phyloP scores from a whole-genome alignment of 1,284 basidiomycete genomes.

The Moesziomyces globuligerus region DNA sequence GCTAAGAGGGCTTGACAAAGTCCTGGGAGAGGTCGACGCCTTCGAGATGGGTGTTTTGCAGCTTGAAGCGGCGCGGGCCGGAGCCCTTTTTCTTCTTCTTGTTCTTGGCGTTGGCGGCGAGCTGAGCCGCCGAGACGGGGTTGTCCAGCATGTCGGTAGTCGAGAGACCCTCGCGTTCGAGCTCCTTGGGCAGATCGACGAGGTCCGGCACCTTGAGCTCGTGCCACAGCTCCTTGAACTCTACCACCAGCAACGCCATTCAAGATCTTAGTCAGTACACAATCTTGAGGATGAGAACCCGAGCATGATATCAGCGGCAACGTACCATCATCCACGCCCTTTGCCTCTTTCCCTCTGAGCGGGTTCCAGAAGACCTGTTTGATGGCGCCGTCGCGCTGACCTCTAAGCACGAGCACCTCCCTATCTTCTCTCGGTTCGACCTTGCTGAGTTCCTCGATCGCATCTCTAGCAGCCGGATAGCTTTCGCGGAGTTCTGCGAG shows the following conservation, averaged over 20 bases:
- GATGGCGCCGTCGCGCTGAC: slow-evolving; percentile 78
- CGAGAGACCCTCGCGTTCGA: slow-evolving; percentile 71
- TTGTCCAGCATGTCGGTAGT: slow-evolving; percentile 54
- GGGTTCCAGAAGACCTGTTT: slow-evolving; percentile 90
- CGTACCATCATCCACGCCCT: slow-evolving; percentile 80
- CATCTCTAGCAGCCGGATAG: slow-evolving; percentile 78
- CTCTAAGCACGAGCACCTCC: slow-evolving; percentile 84
- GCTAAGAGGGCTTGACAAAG: slow-evolving; percentile 53
- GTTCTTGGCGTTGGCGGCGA: slow-evolving; percentile 39
- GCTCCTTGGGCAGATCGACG: slow-evolving; percentile 79
- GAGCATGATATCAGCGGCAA: not conserved
- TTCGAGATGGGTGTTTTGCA: slow-evolving; percentile 87
- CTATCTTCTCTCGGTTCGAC: slow-evolving; percentile 75
- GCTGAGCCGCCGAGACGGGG: slow-evolving; percentile 38
- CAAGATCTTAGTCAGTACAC: not conserved
- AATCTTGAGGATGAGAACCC: not conserved
- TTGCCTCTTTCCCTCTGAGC: slow-evolving; percentile 79
- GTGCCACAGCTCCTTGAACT: slow-evolving; percentile 88
- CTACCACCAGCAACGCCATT: slow-evolving; percentile 70
- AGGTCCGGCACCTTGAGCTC: slow-evolving; percentile 83
- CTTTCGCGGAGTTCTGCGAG: slow-evolving; percentile 85
- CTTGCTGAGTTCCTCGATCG: slow-evolving; percentile 58
- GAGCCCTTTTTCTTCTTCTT: slow-evolving; percentile 55
- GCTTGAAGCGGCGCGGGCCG: slow-evolving; percentile 70
- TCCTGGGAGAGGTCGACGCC: slow-evolving; percentile 80